Conservation (phyloP, 352 stramenopile species). For the Thalassiosira livingstoniorum region DNA sequence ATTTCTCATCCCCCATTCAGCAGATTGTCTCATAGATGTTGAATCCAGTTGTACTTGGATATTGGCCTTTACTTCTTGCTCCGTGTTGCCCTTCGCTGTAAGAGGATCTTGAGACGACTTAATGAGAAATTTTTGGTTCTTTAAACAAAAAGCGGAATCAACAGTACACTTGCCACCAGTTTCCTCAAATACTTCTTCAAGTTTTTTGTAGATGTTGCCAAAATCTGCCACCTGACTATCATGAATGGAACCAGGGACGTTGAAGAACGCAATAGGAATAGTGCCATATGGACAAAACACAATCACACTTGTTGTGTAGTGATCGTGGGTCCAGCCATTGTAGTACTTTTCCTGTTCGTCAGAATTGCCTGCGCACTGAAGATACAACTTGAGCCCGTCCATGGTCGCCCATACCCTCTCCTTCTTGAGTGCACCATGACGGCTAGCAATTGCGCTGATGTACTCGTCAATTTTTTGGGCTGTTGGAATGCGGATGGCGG, state of each 20-base stretch:
- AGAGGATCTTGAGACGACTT: constrained; percentile 31
- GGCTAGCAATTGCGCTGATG: neutral
- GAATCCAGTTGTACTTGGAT: neutral
- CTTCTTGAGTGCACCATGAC: neutral
- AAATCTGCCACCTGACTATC: constrained; percentile 29
- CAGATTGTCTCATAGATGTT: constrained; percentile 6
- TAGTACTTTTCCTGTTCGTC: neutral
- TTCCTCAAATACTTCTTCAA: constrained; percentile 29
- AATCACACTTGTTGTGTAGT: constrained; percentile 18
- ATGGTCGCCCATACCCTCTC: neutral
- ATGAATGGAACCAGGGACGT: constrained; percentile 38
- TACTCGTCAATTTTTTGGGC: constrained; percentile 2
- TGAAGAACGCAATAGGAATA: constrained; percentile 17
- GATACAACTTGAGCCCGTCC: constrained; percentile 1
- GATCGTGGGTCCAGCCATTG: constrained; percentile 30
- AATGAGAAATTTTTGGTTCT: constrained; percentile 12
- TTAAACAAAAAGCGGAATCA: constrained; percentile 34
- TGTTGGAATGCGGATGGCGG: constrained; percentile 1
- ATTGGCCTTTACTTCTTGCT: neutral
- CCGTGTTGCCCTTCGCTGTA: neutral
- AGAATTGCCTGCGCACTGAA: neutral
- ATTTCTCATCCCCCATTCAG: constrained; percentile 1
- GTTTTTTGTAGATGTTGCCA: constrained; percentile 39
- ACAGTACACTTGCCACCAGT: constrained; percentile 24
- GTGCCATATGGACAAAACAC: constrained; percentile 31